Conservation (phyloP, 345 rosid genomes). For the Viola odorata region DNA sequence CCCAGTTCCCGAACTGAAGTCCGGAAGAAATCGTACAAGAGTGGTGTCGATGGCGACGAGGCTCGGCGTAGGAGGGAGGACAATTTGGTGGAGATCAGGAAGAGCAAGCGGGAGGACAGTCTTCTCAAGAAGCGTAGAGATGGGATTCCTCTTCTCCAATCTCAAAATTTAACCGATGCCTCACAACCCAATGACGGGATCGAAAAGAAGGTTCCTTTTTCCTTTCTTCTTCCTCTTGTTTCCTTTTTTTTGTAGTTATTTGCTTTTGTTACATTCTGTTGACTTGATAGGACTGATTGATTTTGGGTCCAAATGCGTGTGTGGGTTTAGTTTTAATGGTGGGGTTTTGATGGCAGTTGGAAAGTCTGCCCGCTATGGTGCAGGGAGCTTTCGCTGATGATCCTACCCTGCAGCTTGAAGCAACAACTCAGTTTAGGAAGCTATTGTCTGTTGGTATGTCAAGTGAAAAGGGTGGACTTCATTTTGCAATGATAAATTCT, state of each 20-base stretch:
- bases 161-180: no score
- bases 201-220: no score
- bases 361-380: slow-evolving; percentile 27
- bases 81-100: slow-evolving; percentile 24
- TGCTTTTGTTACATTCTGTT: no score
- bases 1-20: slow-evolving; percentile 14
- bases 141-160: slow-evolving; percentile 17
- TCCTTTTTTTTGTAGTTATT: no score
- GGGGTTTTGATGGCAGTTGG: slow-evolving; percentile 18
- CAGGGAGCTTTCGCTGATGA: slow-evolving; percentile 25
- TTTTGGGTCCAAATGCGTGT: no score
- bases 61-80: slow-evolving; percentile 23
- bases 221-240: not conserved
- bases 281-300: no score
- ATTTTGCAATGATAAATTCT: no score
- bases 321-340: no score
- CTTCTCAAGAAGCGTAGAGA: slow-evolving; percentile 29
- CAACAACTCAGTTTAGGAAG: slow-evolving; percentile 27
- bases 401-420: slow-evolving; percentile 20
- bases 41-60: slow-evolving; percentile 18
- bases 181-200: no score
- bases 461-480: no score
- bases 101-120: slow-evolving; percentile 30
- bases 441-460: slow-evolving; percentile 24
- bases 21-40: slow-evolving; percentile 19